phyloP scores from a whole-genome alignment of 2,329 filamentous ascomycete genomes.

The Epicoccum nigrum region DNA sequence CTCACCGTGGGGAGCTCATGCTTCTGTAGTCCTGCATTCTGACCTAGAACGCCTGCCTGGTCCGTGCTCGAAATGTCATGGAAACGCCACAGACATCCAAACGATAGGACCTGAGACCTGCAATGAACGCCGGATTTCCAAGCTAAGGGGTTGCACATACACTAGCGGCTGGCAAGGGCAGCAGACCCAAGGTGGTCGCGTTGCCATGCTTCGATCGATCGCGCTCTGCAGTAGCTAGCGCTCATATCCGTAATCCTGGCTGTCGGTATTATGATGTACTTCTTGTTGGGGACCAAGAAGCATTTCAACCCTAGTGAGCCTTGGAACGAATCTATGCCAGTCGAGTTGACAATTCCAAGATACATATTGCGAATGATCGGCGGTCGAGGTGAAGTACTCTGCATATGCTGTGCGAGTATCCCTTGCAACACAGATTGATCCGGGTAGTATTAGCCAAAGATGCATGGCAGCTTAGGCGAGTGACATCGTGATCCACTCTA shows the following conservation, averaged over 20 bases:
- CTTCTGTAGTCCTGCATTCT: slow-evolving; percentile 4
- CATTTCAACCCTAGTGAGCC: slow-evolving; percentile 8
- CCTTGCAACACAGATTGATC: slow-evolving; percentile 32
- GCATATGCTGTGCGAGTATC: slow-evolving; percentile 23
- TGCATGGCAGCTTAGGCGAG: slow-evolving; percentile 32
- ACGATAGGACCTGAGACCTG: slow-evolving; percentile 8
- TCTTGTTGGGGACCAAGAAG: slow-evolving; percentile 6
- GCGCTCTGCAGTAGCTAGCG: slow-evolving; percentile 18
- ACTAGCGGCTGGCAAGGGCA: slow-evolving; percentile 9
- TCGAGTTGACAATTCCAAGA: background rate
- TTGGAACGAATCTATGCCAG: background rate
- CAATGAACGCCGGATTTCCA: slow-evolving; percentile 11
- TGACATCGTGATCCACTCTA: slow-evolving; percentile 33
- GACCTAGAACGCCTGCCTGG: slow-evolving; percentile 9
- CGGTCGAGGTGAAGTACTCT: slow-evolving; percentile 14
- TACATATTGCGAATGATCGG: slow-evolving; percentile 23
- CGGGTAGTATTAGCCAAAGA: slow-evolving; percentile 27
- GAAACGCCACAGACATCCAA: slow-evolving; percentile 13
- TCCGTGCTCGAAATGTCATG: slow-evolving; percentile 12
- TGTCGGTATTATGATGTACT: slow-evolving; percentile 17
- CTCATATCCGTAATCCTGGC: slow-evolving; percentile 33
- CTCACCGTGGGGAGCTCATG: slow-evolving; percentile 1
- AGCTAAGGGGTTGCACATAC: slow-evolving; percentile 12
- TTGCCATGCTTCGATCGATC: slow-evolving; percentile 12
- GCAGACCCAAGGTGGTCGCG: background rate